These are phyloP conservation scores for Lachancea meyersii DNA, from an alignment of 805 yeast species.

Conservation along the genomic window DNA sequence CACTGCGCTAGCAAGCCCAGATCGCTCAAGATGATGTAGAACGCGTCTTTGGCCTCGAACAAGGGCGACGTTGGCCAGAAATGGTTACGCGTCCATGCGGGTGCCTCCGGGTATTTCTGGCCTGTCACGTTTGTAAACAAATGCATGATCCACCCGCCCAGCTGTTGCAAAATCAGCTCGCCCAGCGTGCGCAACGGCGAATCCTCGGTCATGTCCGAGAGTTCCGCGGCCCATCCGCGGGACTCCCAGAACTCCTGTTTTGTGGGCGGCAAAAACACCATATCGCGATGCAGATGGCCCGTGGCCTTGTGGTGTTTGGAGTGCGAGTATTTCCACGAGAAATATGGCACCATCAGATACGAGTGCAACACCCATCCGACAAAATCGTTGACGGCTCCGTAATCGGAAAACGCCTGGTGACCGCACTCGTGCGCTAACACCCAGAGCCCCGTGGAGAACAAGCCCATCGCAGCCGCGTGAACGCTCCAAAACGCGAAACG, in stretches of 20 bases:
- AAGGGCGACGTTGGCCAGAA: conserved; percentile 69
- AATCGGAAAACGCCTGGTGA: conserved; percentile 76
- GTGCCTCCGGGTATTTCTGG: conserved; percentile 48
- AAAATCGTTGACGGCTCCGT: conserved; percentile 63
- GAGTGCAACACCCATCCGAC: conserved; percentile 85
- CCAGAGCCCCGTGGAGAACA: conserved; percentile 76
- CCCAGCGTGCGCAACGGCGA: conserved; percentile 62
- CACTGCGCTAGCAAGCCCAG: conserved; percentile 56
- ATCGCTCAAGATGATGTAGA: conserved; percentile 67
- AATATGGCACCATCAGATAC: conserved; percentile 72
- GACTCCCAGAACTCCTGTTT: conserved; percentile 46
- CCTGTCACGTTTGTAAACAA: conserved; percentile 70
- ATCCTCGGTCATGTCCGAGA: conserved; percentile 62
- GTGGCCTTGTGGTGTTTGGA: conserved; percentile 89
- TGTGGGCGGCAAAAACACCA: conserved; percentile 76
- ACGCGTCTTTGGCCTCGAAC: conserved; percentile 65
- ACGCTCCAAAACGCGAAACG: conserved; percentile 56
- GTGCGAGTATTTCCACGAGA: conserved; percentile 81
- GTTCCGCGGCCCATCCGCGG: conserved; percentile 30
- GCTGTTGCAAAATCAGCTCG: conserved; percentile 57
- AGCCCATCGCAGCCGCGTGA: conserved; percentile 51
- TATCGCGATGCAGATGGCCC: conserved; percentile 74
- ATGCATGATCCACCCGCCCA: conserved; percentile 71
- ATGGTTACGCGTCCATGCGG: conserved; percentile 52
- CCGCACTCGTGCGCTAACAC: conserved; percentile 90